phyloP scores from a whole-genome alignment of 73 alveolate genomes.

The Tetrahymena borealis region DNA sequence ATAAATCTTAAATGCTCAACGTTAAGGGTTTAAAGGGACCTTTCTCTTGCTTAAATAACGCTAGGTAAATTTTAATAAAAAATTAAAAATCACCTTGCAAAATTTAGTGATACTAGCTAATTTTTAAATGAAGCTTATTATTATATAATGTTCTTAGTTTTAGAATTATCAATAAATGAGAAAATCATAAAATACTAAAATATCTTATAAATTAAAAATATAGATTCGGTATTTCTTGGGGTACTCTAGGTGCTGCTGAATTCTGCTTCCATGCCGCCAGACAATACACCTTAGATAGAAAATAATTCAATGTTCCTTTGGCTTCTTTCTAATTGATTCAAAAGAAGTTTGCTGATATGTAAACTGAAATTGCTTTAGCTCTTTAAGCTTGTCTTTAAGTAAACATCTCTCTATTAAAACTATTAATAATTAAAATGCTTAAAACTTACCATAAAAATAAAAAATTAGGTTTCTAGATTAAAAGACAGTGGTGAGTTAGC shows the following conservation, averaged over 20 bases:
- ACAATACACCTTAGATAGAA: constrained; percentile 68
- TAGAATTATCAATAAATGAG: not conserved
- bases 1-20: constrained; percentile 58
- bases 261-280: constrained; percentile 72
- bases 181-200: too few species aligned
- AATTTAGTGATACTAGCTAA: too few species aligned
- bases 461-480: constrained; percentile 44
- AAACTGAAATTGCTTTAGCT: constrained; percentile 73
- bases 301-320: constrained; percentile 62
- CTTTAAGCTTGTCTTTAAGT: constrained; percentile 56
- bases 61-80: constrained; percentile 44
- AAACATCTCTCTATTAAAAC: not conserved
- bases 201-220: not conserved
- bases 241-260: constrained; percentile 93
- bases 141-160: too few species aligned
- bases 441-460: not conserved
- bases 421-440: not conserved
- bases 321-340: constrained; percentile 71
- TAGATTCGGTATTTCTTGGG: constrained; percentile 93
- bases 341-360: constrained; percentile 83
- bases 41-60: constrained; percentile 85
- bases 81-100: too few species aligned
- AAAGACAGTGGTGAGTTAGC: constrained; percentile 73
- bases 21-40: constrained; percentile 88
- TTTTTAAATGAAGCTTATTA: too few species aligned